Conservation (phyloP, 1,139 yeast genomes). For the Kazachstania sp. region DNA sequence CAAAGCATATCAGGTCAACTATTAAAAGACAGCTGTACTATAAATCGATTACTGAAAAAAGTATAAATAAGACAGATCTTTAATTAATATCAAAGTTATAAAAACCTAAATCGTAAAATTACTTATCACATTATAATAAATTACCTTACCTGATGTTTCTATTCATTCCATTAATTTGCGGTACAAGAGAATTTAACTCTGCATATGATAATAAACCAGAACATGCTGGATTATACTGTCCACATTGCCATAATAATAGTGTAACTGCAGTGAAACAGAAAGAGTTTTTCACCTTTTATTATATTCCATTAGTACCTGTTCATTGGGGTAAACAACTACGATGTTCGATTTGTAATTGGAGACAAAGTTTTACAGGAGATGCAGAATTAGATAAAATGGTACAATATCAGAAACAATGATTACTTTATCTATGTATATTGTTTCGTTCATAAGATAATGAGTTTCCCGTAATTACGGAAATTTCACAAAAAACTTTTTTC, state of each 20-base stretch:
- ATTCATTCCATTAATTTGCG: slow-evolving; percentile 31
- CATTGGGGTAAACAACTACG: slow-evolving; percentile 40
- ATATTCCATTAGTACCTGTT: slow-evolving; percentile 40
- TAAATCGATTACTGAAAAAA: too few species aligned
- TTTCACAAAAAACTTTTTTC: too few species aligned
- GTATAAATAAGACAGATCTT: too few species aligned
- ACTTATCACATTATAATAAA: too few species aligned
- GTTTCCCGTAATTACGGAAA: too few species aligned
- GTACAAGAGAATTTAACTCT: slow-evolving; percentile 19
- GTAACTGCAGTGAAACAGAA: slow-evolving; percentile 38
- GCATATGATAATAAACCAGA: slow-evolving; percentile 9
- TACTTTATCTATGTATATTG: too few species aligned
- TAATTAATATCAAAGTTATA: too few species aligned
- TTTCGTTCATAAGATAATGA: too few species aligned
- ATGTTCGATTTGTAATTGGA: slow-evolving; percentile 40
- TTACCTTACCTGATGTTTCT: slow-evolving; percentile 11
- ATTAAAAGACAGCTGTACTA: too few species aligned
- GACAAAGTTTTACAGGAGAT: slow-evolving; percentile 34
- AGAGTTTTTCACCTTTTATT: slow-evolving; percentile 41
- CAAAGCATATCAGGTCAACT: too few species aligned
- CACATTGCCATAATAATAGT: slow-evolving; percentile 36
- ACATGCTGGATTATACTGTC: slow-evolving; percentile 29
- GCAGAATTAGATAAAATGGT: slow-evolving; percentile 33
- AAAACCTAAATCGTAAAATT: too few species aligned
- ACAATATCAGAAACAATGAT: slow-evolving; percentile 16